Conservation (phyloP, 2,329 filamentous ascomycete genomes). For the Xylariales sp. region DNA sequence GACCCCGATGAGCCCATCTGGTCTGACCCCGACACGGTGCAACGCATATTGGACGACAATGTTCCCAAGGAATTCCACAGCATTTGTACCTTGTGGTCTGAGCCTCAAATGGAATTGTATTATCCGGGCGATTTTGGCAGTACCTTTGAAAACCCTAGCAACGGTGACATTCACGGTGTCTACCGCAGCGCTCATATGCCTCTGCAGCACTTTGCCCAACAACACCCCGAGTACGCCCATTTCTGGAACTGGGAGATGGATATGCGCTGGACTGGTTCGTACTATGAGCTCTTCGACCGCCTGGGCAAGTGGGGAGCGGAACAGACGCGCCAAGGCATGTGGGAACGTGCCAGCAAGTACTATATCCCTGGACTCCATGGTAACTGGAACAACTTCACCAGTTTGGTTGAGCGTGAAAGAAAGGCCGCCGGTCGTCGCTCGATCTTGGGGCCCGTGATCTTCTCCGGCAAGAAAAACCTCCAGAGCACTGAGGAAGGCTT, state of each 20-base stretch:
- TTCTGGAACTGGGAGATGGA: slow-evolving; percentile 73
- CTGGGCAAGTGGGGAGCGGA: slow-evolving; percentile 61
- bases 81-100: slow-evolving; percentile 80
- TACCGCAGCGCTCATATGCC: slow-evolving; percentile 63
- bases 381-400: slow-evolving; percentile 66
- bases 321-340: slow-evolving; percentile 68
- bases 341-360: slow-evolving; percentile 74
- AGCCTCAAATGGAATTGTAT: slow-evolving; percentile 75
- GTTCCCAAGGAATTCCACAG: slow-evolving; percentile 72
- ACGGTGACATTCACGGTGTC: slow-evolving; percentile 61
- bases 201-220: slow-evolving; percentile 59
- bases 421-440: slow-evolving; percentile 44
- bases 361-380: slow-evolving; percentile 70
- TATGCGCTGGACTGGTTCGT: slow-evolving; percentile 60
- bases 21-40: slow-evolving; percentile 70
- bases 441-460: slow-evolving; percentile 65
- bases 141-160: slow-evolving; percentile 54
- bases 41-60: slow-evolving; percentile 63
- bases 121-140: slow-evolving; percentile 70
- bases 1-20: slow-evolving; percentile 76
- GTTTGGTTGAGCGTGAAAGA: slow-evolving; percentile 59
- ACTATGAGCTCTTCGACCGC: slow-evolving; percentile 69
- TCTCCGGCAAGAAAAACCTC: slow-evolving; percentile 41
- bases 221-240: slow-evolving; percentile 60
- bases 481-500: slow-evolving; percentile 49